These are phyloP conservation scores for Cardiospermum halicacabum DNA, from an alignment of 345 rosid species.

Conservation along the genomic window DNA sequence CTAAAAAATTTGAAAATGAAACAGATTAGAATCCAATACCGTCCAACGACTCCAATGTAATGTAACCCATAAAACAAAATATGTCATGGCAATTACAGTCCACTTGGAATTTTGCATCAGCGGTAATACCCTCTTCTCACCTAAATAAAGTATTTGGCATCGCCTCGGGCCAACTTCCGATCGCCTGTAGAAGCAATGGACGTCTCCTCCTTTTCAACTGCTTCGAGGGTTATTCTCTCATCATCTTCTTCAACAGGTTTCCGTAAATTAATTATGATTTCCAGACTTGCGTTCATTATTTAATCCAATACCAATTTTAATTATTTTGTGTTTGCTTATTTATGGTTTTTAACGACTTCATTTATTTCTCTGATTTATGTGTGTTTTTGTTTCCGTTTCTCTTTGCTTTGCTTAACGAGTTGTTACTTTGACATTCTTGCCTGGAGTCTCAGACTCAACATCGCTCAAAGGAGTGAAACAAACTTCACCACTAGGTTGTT, in stretches of 20 bases:
- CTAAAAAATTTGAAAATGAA: too few relatives aligned
- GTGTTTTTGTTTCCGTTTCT: not conserved
- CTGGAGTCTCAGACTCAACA: slow-evolving; percentile 29
- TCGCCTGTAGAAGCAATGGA: too few relatives aligned
- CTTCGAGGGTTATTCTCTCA: slow-evolving; percentile 18
- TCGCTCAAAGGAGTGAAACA: slow-evolving; percentile 28
- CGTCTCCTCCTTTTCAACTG: slow-evolving; percentile 30
- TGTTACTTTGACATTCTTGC: not conserved
- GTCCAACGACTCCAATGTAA: too few relatives aligned
- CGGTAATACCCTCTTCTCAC: too few relatives aligned
- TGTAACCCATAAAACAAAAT: too few relatives aligned
- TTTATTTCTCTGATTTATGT: not conserved
- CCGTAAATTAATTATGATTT: too few relatives aligned
- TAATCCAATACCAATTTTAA: not conserved
- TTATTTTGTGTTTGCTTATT: not conserved
- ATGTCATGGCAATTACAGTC: too few relatives aligned
- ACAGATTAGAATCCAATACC: too few relatives aligned
- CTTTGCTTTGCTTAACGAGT: not conserved
- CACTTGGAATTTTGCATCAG: too few relatives aligned
- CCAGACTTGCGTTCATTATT: too few relatives aligned
- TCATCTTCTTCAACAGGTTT: slow-evolving; percentile 41
- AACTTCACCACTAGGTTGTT: slow-evolving; percentile 26
- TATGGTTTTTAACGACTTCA: not conserved
- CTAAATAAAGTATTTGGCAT: too few relatives aligned
- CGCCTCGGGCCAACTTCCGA: too few relatives aligned